A percentile compares a stretch with the other conserved stretches of the same genome.
These are phyloP conservation scores for Gynochthodes officinalis DNA, from an alignment of 257 asterid genomes.

Conservation along the genomic window DNA sequence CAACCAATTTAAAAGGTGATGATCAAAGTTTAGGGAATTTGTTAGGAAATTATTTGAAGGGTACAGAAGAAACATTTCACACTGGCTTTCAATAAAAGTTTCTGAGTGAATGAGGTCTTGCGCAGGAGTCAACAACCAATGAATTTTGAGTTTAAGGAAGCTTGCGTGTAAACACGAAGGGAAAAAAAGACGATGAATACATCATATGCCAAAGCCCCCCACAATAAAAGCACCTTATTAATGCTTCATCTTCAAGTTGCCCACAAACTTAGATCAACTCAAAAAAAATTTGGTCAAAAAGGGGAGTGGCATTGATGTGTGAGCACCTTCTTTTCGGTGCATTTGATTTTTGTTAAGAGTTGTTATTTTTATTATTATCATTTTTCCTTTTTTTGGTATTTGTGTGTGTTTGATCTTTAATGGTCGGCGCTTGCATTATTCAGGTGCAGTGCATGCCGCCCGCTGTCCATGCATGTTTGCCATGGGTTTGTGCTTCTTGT, in stretches of 20 bases:
- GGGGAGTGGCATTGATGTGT: not conserved
- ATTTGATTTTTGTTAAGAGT: constrained; percentile 9
- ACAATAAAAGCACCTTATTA: constrained; percentile 34
- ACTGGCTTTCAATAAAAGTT: no score
- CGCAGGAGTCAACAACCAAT: constrained; percentile 26
- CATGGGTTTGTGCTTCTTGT: not conserved
- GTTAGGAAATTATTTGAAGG: constrained; percentile 7
- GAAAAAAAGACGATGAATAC: constrained; percentile 42
- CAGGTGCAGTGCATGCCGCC: constrained; percentile 21
- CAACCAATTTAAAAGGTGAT: not conserved
- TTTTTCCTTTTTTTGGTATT: not conserved
- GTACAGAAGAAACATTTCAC: not conserved
- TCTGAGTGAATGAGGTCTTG: constrained; percentile 12
- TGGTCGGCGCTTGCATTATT: constrained; percentile 28
- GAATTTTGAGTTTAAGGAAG: constrained; percentile 23
- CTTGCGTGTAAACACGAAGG: constrained; percentile 66
- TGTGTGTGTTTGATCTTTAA: not conserved
- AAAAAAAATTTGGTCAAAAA: constrained; percentile 18
- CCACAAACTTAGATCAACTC: constrained; percentile 20
- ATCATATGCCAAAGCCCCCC: constrained; percentile 25
- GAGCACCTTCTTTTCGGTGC: constrained; percentile 61
- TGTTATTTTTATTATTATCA: no score
- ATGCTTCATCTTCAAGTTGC: constrained; percentile 30
- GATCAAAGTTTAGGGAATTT: not conserved
- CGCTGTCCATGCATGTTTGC: constrained; percentile 7